phyloP scores from a whole-genome alignment of 179 eudicot genomes.

The Sideroxylon spinosum region DNA sequence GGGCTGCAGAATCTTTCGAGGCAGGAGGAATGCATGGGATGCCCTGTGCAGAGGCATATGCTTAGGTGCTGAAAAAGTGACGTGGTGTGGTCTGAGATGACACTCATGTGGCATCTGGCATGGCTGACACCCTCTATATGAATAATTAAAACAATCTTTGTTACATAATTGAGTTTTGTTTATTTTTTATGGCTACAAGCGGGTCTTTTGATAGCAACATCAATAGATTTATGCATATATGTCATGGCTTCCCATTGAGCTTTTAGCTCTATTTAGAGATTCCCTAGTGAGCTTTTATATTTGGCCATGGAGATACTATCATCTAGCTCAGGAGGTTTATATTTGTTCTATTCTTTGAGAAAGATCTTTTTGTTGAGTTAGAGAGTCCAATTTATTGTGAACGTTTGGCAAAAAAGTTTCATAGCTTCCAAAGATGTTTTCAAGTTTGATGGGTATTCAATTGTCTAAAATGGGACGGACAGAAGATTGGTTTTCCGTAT shows the following conservation, averaged over 20 bases:
- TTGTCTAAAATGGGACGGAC: background rate
- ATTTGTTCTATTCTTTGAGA: background rate
- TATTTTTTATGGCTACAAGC: background rate
- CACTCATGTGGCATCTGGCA: no score
- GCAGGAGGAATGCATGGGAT: no score
- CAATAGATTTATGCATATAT: background rate
- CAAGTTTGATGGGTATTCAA: background rate
- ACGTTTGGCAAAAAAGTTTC: background rate
- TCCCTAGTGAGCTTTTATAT: background rate
- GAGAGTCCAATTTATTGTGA: background rate
- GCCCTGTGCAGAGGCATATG: no score
- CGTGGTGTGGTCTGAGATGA: no score
- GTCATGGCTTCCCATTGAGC: background rate
- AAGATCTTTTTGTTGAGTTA: background rate
- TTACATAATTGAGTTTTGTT: background rate
- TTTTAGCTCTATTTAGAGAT: background rate
- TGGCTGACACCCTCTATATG: no score
- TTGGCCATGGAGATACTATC: background rate
- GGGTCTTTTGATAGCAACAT: background rate
- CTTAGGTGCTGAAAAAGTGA: no score
- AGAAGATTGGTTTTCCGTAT: constrained; percentile 5
- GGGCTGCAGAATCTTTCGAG: no score
- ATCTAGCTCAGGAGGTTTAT: background rate
- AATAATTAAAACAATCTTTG: background rate
- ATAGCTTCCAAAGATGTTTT: background rate